Conservation (phyloP, 306 rosid genomes). For the Notholithocarpus densiflorus region DNA sequence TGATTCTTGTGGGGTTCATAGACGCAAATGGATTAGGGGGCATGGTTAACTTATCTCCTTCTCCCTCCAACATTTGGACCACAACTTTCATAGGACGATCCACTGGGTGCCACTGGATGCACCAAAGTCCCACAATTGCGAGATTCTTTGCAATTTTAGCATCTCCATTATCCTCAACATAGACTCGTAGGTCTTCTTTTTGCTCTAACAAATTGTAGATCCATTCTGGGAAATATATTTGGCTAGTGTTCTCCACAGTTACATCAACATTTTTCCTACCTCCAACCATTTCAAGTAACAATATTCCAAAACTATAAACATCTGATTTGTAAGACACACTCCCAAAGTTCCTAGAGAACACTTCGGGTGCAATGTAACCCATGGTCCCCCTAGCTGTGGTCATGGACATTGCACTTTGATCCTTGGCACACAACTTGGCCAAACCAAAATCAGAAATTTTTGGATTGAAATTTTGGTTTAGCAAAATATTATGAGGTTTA, state of each 20-base stretch:
- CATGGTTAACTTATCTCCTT: slow-evolving; percentile 6
- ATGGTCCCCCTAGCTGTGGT: slow-evolving; percentile 31
- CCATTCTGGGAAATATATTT: slow-evolving; percentile 32
- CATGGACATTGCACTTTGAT: slow-evolving; percentile 14
- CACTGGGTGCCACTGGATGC: slow-evolving; percentile 38
- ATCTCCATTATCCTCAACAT: slow-evolving; percentile 11
- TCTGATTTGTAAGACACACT: slow-evolving; percentile 33
- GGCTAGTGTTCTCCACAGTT: neutral
- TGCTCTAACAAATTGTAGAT: slow-evolving; percentile 26
- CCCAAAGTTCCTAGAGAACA: slow-evolving; percentile 35
- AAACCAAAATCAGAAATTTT: slow-evolving; percentile 39
- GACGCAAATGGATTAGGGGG: slow-evolving; percentile 31
- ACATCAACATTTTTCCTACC: slow-evolving; percentile 19
- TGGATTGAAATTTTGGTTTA: slow-evolving; percentile 30
- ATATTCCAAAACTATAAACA: slow-evolving; percentile 33
- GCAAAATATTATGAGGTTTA: slow-evolving; percentile 34
- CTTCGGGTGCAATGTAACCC: slow-evolving; percentile 39
- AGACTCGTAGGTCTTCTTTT: neutral
- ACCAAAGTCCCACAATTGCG: slow-evolving; percentile 40
- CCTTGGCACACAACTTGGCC: slow-evolving; percentile 33
- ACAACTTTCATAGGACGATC: slow-evolving; percentile 39
- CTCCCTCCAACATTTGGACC: slow-evolving; percentile 34
- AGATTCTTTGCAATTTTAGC: slow-evolving; percentile 23
- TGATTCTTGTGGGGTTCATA: neutral
- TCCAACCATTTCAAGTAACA: slow-evolving; percentile 35